Evolutionary conservation across 2,329 filamentous ascomycete species (phyloP).

Genomic region (Ophiostoma tasmaniense): DNA sequence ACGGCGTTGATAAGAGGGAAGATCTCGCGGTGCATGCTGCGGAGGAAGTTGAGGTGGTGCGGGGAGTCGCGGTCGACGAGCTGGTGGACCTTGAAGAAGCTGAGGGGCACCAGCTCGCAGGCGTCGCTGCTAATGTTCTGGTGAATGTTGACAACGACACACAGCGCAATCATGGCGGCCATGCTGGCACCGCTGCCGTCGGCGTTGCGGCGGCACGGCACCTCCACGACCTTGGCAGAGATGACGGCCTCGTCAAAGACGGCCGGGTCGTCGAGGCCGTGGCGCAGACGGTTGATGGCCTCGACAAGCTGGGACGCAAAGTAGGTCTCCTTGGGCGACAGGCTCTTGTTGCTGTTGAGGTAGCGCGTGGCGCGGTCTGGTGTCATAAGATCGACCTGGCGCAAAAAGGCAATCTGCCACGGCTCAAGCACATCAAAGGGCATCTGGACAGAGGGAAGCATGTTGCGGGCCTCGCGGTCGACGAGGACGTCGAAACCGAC

Average conservation of each 20-base stretch:
- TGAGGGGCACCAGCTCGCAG: conserved; percentile 40
- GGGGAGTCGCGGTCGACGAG: conserved; percentile 15
- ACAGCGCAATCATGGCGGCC: conserved; percentile 35
- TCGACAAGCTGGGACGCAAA: conserved; percentile 40
- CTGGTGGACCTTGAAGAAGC: conserved; percentile 38
- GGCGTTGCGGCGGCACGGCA: conserved; percentile 30
- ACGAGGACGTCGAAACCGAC: conserved; percentile 58
- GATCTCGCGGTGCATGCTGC: conserved; percentile 17
- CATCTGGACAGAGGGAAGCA: conserved; percentile 52
- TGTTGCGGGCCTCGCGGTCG: conserved; percentile 44
- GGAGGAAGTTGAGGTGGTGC: conserved; percentile 16
- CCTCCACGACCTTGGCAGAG: conserved; percentile 34
- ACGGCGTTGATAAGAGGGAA: conserved; percentile 13
- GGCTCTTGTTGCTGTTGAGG: conserved; percentile 32
- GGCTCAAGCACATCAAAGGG: conserved; percentile 44
- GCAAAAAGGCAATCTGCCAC: conserved; percentile 47
- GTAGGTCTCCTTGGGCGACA: conserved; percentile 31
- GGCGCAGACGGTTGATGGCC: conserved; percentile 34
- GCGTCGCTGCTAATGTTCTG: conserved; percentile 35
- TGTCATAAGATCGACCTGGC: conserved; percentile 39
- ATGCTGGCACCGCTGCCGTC: conserved; percentile 12
- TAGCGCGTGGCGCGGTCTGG: conserved; percentile 33
- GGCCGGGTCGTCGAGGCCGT: conserved; percentile 34
- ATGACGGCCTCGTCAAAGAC: conserved; percentile 40
- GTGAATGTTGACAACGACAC: conserved; percentile 42